A percentile compares a stretch with the other conserved stretches of the same genome.
Evolutionary conservation across 31 red algal species (phyloP).

Genomic region (Endocladia muricata): DNA sequence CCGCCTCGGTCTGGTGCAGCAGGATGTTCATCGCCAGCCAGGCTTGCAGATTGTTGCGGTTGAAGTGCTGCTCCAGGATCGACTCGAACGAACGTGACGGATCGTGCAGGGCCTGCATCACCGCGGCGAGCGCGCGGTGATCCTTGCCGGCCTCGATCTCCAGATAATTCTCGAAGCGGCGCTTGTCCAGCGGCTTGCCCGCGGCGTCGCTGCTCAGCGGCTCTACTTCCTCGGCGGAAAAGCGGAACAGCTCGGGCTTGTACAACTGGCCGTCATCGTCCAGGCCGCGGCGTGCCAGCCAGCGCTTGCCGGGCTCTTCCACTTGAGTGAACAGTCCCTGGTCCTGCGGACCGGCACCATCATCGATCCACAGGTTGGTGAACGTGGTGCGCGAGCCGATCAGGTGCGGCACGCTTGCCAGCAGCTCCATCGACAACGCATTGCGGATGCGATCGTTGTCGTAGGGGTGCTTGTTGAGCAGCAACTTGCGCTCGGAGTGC

Average conservation of each 20-base stretch:
- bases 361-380: background rate
- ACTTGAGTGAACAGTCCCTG: background rate
- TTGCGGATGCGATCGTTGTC: too few species aligned
- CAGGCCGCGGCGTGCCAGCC: background rate
- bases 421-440: too few species aligned
- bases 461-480: too few species aligned
- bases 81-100: background rate
- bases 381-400: too few species aligned
- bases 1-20: too few species aligned
- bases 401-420: too few species aligned
- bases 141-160: background rate
- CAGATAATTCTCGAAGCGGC: background rate
- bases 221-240: background rate
- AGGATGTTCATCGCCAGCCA: too few species aligned
- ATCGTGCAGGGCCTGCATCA: background rate
- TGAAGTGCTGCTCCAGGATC: background rate
- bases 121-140: background rate
- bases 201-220: background rate
- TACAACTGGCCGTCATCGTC: background rate
- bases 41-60: too few species aligned
- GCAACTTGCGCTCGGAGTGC: too few species aligned
- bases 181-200: background rate
- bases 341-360: background rate
- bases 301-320: background rate
- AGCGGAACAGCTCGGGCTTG: background rate